A percentile compares a stretch with the other conserved stretches of the same genome.
phyloP scores from a whole-genome alignment of 2,329 filamentous ascomycete species.

The Juglanconis juglandina region DNA sequence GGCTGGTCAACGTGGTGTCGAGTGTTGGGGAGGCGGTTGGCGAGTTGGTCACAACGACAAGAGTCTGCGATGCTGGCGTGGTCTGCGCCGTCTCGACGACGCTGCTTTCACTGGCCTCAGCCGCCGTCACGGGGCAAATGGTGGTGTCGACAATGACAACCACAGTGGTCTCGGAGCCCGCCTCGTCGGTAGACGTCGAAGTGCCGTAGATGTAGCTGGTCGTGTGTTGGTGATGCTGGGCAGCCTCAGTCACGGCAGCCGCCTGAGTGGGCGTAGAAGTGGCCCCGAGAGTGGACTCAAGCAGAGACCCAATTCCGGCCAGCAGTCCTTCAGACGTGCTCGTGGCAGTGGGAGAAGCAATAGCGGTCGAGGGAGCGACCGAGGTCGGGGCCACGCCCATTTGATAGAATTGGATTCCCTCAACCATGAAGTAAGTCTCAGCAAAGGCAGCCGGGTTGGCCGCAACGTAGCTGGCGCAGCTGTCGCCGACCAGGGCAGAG shows the following conservation, averaged over 20 bases:
- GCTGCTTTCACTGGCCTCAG: slow-evolving; percentile 7
- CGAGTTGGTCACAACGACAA: not conserved
- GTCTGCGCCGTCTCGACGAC: slow-evolving; percentile 5
- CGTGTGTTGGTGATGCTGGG: not conserved
- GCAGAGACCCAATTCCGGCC: slow-evolving; percentile 7
- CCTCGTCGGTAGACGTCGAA: slow-evolving; percentile 6
- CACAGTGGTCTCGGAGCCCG: slow-evolving; percentile 15
- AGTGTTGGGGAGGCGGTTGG: not conserved
- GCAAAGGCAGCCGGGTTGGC: slow-evolving; percentile 33
- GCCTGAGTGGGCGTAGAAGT: not conserved
- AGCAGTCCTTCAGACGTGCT: slow-evolving; percentile 1
- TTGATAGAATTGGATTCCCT: slow-evolving; percentile 31
- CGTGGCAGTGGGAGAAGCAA: slow-evolving; percentile 6
- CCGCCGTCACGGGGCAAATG: slow-evolving; percentile 15
- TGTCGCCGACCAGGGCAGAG: slow-evolving; percentile 21
- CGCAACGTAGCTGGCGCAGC: slow-evolving; percentile 37
- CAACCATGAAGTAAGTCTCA: slow-evolving; percentile 45
- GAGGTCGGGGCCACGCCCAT: slow-evolving; percentile 16
- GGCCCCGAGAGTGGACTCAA: slow-evolving; percentile 8
- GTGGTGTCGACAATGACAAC: slow-evolving; percentile 13
- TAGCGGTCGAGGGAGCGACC: slow-evolving; percentile 3
- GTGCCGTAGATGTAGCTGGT: slow-evolving; percentile 14
- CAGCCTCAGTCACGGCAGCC: not conserved
- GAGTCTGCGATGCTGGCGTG: slow-evolving; percentile 7
- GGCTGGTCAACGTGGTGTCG: not conserved